These are phyloP conservation scores for Oryza officinalis DNA, from an alignment of 176 grass and related monocot species.

Conservation along the genomic window DNA sequence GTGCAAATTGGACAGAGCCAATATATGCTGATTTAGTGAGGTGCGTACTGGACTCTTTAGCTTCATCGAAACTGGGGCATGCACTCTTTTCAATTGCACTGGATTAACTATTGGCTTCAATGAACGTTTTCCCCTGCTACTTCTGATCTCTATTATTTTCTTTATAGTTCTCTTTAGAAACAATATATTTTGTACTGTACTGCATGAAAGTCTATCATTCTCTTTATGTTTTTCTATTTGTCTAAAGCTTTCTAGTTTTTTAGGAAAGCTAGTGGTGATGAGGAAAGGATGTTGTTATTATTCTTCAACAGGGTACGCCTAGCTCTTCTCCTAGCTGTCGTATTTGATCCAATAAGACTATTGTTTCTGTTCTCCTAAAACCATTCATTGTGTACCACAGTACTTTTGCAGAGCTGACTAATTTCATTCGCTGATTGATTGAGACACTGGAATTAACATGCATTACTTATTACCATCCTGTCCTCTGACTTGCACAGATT, in stretches of 20 bases:
- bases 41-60: conserved; percentile 42
- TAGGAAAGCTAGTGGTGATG: conserved; percentile 88
- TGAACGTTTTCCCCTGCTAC: neutral
- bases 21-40: conserved; percentile 88
- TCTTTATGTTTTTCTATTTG: conserved; percentile 26
- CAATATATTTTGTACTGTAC: neutral
- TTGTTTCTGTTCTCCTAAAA: neutral
- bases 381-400: conserved; percentile 8
- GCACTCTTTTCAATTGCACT: neutral
- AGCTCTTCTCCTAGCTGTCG: conserved; percentile 19
- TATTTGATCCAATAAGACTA: neutral
- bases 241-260: conserved; percentile 37
- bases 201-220: conserved; percentile 3
- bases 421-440: conserved; percentile 10
- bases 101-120: conserved; percentile 19
- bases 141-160: neutral
- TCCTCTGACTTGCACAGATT: conserved; percentile 58
- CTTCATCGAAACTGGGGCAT: neutral
- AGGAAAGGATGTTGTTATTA: conserved; percentile 80
- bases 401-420: neutral
- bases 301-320: conserved; percentile 84
- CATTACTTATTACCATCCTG: neutral
- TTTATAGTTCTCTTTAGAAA: neutral
- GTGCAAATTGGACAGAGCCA: conserved; percentile 93
- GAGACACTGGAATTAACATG: neutral